phyloP scores from a whole-genome alignment of 176 grass and related monocot species.

The Chrysopogon serrulatus region DNA sequence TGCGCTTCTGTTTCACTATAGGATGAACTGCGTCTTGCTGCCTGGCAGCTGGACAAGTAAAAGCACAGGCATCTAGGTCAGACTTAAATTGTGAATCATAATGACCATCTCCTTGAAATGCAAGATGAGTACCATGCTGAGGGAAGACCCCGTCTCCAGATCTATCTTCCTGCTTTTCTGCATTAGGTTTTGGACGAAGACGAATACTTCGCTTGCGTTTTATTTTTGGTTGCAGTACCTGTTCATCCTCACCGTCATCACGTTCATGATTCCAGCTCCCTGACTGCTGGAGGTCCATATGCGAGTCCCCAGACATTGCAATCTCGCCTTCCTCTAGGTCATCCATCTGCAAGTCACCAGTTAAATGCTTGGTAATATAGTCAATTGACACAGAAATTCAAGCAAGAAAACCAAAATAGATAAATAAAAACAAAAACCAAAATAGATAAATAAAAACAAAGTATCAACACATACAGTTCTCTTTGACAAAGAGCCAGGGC shows the following conservation, averaged over 20 bases:
- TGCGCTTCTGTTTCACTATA: conserved; percentile 60
- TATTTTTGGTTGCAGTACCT: conserved; percentile 83
- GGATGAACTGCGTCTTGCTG: conserved; percentile 32
- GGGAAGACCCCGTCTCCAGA: conserved; percentile 48
- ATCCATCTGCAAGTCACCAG: conserved; percentile 59
- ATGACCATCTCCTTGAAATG: conserved; percentile 37
- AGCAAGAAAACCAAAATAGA: not conserved
- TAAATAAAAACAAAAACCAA: conserved; percentile 9
- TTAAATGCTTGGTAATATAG: conserved; percentile 12
- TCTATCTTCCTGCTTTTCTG: conserved; percentile 73
- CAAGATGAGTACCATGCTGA: conserved; percentile 39
- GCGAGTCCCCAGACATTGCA: conserved; percentile 85
- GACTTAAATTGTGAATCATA: conserved; percentile 44
- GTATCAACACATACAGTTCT: conserved; percentile 50
- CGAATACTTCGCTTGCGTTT: conserved; percentile 92
- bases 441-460: not conserved
- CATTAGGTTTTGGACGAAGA: conserved; percentile 68
- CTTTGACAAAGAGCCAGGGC: conserved; percentile 61
- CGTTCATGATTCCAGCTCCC: conserved; percentile 81
- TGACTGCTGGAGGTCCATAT: conserved; percentile 80
- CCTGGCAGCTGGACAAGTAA: conserved; percentile 40
- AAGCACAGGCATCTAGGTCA: conserved; percentile 33
- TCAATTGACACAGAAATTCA: conserved; percentile 12
- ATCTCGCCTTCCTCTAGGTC: conserved; percentile 99
- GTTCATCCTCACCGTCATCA: conserved; percentile 88